These are phyloP conservation scores for Phytophthora pseudosyringae DNA, from an alignment of 352 stramenopile species.

Conservation along the genomic window DNA sequence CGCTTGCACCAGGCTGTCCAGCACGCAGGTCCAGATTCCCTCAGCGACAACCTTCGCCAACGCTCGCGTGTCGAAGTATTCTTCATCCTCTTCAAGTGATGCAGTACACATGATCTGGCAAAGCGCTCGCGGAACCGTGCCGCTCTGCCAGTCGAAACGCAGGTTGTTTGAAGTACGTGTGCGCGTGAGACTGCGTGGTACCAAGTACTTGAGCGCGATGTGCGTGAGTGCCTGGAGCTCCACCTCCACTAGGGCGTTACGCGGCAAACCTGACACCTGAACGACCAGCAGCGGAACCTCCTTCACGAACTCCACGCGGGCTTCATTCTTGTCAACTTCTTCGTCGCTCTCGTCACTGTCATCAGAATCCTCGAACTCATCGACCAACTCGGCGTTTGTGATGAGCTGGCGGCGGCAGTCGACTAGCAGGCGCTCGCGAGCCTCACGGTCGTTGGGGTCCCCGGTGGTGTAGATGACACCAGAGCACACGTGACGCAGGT, in stretches of 20 bases:
- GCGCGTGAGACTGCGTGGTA: conserved; percentile 24
- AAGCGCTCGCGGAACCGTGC: conserved; percentile 51
- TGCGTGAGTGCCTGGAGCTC: conserved; percentile 82
- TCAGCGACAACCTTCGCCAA: conserved; percentile 32
- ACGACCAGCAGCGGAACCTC: conserved; percentile 66
- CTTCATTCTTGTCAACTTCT: conserved; percentile 72
- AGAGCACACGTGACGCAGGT: conserved; percentile 76
- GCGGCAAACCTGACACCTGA: conserved; percentile 72
- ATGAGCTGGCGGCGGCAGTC: conserved; percentile 33
- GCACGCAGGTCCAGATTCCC: conserved; percentile 31
- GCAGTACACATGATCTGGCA: conserved; percentile 59
- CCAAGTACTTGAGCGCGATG: conserved; percentile 60
- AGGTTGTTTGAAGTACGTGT: conserved; percentile 15
- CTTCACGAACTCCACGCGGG: conserved; percentile 48
- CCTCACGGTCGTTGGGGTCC: conserved; percentile 37
- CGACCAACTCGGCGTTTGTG: conserved; percentile 52
- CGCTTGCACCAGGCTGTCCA: conserved; percentile 46
- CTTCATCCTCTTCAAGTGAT: conserved; percentile 15
- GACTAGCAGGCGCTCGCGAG: conserved; percentile 31
- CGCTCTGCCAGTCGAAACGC: conserved; percentile 44
- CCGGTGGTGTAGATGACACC: conserved; percentile 68
- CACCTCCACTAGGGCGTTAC: conserved; percentile 74
- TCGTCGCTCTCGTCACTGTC: conserved; percentile 83
- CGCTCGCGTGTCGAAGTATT: conserved; percentile 15
- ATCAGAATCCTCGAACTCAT: conserved; percentile 62